Evolutionary conservation across 441 rosid genomes (phyloP).

Genomic region (Gossypium davidsonii): DNA sequence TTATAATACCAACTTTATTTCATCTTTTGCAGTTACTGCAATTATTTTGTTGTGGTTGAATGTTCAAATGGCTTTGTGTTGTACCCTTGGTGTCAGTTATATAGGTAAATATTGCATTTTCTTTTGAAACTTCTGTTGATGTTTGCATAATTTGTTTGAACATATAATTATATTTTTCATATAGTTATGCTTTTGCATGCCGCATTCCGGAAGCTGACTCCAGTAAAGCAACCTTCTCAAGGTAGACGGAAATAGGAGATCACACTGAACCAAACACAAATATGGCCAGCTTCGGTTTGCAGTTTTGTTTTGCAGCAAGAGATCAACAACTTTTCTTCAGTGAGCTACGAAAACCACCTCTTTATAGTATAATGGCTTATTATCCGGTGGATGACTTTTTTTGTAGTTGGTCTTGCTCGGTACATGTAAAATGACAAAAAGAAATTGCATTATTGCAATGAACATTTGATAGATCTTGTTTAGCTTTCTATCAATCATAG

Average conservation of each 20-base stretch:
- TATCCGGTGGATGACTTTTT: background rate
- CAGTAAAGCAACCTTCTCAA: slow-evolving; percentile 43
- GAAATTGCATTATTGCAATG: background rate
- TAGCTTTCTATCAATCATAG: background rate
- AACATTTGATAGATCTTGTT: background rate
- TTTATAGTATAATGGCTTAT: background rate
- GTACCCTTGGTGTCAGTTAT: slow-evolving; percentile 61
- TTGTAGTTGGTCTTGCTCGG: background rate
- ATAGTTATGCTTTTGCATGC: slow-evolving; percentile 73
- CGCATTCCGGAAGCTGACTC: slow-evolving; percentile 69
- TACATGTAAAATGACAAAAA: background rate
- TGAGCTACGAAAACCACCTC: background rate
- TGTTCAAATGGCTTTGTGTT: slow-evolving; percentile 81
- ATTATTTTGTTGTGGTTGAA: slow-evolving; percentile 61
- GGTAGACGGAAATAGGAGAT: slow-evolving; percentile 25
- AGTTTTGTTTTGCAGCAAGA: background rate
- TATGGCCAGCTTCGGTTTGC: background rate
- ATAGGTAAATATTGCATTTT: slow-evolving; percentile 39
- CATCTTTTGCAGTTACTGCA: slow-evolving; percentile 54
- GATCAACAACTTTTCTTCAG: background rate
- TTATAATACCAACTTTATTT: slow-evolving; percentile 9
- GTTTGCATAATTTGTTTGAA: background rate
- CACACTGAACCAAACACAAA: background rate
- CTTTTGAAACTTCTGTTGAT: background rate
- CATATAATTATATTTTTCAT: slow-evolving; percentile 1